Percentiles rank a stretch among this genome's conserved stretches.
These are phyloP conservation scores for Artomyces pyxidatus DNA, from an alignment of 768 basidiomycete genomes.

Conservation along the genomic window DNA sequence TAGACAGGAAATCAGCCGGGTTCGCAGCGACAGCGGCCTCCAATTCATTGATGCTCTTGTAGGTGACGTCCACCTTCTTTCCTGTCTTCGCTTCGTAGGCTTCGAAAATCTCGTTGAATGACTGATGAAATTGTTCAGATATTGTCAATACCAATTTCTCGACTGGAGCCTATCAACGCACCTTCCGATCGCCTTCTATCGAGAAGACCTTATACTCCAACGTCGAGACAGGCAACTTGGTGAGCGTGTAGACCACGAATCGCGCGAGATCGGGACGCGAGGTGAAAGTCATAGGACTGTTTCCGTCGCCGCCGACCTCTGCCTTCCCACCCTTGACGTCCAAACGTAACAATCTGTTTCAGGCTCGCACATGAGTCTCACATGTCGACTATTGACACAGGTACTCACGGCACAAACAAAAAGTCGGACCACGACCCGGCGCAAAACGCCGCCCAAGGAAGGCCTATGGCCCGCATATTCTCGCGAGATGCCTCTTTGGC, in stretches of 20 bases:
- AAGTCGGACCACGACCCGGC: constrained; percentile 3
- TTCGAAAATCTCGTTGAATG: constrained; percentile 6
- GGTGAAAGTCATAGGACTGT: constrained; percentile 4
- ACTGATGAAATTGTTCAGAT: no score
- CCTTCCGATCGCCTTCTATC: background rate
- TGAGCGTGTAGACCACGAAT: constrained; percentile 7
- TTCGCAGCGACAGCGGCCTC: background rate
- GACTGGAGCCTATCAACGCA: background rate
- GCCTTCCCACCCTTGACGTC: background rate
- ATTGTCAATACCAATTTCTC: no score
- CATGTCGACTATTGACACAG: background rate
- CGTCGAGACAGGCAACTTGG: background rate
- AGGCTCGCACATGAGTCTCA: background rate
- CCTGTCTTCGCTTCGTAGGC: background rate
- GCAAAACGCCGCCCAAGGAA: constrained; percentile 5
- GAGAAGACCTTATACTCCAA: background rate
- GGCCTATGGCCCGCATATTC: constrained; percentile 1
- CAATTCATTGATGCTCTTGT: background rate
- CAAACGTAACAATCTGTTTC: background rate
- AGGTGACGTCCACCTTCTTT: background rate
- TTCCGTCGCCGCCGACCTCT: constrained; percentile 1
- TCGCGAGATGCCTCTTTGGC: background rate
- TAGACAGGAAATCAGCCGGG: background rate
- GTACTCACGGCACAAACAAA: constrained; percentile 1
- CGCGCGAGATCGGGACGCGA: constrained; percentile 6